Base-by-base conservation (phyloP, 1,284 basidiomycete species). In the Psilocybe mexicana region DNA sequence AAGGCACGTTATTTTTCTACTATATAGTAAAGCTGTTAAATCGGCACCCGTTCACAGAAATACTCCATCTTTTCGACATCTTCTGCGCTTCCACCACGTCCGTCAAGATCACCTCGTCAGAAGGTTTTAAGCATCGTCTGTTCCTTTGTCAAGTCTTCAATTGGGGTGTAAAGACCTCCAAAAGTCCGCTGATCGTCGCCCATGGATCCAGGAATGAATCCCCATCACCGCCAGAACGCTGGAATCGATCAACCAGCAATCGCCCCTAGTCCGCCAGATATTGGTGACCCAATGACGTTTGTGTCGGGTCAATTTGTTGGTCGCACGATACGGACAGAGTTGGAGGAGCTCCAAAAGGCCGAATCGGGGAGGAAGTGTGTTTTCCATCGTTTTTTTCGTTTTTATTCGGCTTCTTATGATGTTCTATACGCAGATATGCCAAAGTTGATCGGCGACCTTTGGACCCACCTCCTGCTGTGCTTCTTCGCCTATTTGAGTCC, bases 331-430 rank as follows among this genome's bases (percentile, higher is more conserved):
- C 80, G 82, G 50, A 76, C 81, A 44, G 78, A 84, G 66, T 73
- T 86, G 58, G 60, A 72, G 43, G 84, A 87, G 65, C 69, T 85
- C 14, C 83, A 85, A 69, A 82, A 84, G 63, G 82, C 84, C 26
- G 76, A 84, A 69, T 69, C 81, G 44, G 83, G 84, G 18, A 70
- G 84, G 67, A 85, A 86, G 83, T 82, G 69, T 65, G 71, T 26
- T 35, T 43, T 51, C 54, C 35, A 43, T 53, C 36, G 33, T 43
- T 35, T 25, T 47, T 25, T 44, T 53, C 36, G 33, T 43, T 35
- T 25, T 47, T 25, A 10, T 53, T 49, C 25, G 38, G 45, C 47
- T 12, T 33, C 55, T 51, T 48, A 49, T 38, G 14, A 54, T 26
- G 45, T 30, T 6, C 28, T 12, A 14, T 18, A 28, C 43, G 45